Conservation (phyloP, 371 early-diverging fungal genomes). For the Capillidium heterosporum region DNA sequence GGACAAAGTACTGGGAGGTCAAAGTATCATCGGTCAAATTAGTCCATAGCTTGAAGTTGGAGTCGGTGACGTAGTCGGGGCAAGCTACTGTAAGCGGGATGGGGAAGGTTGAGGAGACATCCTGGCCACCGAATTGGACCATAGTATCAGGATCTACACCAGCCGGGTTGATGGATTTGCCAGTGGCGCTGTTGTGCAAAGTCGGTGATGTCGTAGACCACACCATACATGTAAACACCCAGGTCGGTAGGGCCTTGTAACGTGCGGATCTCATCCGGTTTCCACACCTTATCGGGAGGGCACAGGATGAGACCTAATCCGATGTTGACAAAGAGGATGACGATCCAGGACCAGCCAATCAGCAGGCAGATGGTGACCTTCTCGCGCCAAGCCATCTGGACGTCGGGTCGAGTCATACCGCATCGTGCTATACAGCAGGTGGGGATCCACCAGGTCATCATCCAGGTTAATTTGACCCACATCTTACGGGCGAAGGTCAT, state of each 20-base stretch:
- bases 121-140: conserved; percentile 42
- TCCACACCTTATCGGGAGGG: conserved; percentile 41
- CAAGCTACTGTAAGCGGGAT: conserved; percentile 41
- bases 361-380: conserved; percentile 64
- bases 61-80: conserved; percentile 22
- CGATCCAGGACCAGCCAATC: conserved; percentile 30
- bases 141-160: conserved; percentile 24
- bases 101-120: conserved; percentile 46
- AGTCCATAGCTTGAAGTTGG: conserved; percentile 4
- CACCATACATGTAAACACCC: conserved; percentile 46
- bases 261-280: conserved; percentile 22
- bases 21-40: conserved; percentile 11
- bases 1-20: conserved; percentile 13
- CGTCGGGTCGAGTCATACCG: conserved; percentile 66
- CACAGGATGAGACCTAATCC: conserved; percentile 32
- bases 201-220: conserved; percentile 42
- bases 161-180: conserved; percentile 17
- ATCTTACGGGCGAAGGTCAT: conserved; percentile 32
- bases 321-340: conserved; percentile 35
- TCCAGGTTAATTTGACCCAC: conserved; percentile 51
- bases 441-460: conserved; percentile 62
- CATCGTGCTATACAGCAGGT: conserved; percentile 33
- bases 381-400: conserved; percentile 87
- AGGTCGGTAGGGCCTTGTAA: conserved; percentile 23
- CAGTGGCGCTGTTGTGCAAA: conserved; percentile 27